Evolutionary conservation across 2,329 filamentous ascomycete genomes (phyloP).

Genomic region (Penicillium sp.): DNA sequence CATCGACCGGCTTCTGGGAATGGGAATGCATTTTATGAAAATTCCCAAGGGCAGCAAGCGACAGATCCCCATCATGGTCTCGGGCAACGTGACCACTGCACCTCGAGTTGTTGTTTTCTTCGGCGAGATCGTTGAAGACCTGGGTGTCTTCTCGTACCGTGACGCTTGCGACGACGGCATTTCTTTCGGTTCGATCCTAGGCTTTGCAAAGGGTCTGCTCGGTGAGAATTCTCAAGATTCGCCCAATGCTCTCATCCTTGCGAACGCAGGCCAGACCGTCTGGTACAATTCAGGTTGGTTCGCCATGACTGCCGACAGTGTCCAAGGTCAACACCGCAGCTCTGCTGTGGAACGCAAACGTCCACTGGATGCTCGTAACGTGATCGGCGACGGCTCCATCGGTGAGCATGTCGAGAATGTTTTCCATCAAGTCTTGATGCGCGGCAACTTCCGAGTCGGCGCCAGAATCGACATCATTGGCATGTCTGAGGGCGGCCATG

Average conservation of each 20-base stretch:
- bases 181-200: conserved; percentile 67
- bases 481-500: conserved; percentile 65
- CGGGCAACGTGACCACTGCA: conserved; percentile 55
- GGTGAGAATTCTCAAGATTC: conserved; percentile 8
- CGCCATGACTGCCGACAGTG: conserved; percentile 60
- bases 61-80: conserved; percentile 69
- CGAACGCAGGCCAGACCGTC: conserved; percentile 74
- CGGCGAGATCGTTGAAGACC: conserved; percentile 68
- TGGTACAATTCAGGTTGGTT: conserved; percentile 69
- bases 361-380: conserved; percentile 57
- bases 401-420: conserved; percentile 65
- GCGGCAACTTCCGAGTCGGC: conserved; percentile 15
- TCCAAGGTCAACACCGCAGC: conserved; percentile 60
- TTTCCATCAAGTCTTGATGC: conserved; percentile 61
- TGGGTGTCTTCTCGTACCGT: conserved; percentile 73
- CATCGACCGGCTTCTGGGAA: conserved; percentile 58
- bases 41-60: conserved; percentile 58
- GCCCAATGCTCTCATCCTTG: conserved; percentile 60
- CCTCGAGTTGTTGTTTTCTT: conserved; percentile 71
- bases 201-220: conserved; percentile 56
- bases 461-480: conserved; percentile 69
- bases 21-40: conserved; percentile 60
- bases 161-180: conserved; percentile 65
- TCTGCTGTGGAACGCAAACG: conserved; percentile 57
- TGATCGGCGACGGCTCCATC: conserved; percentile 59